These are phyloP conservation scores for Fusarium sp. DNA, from an alignment of 2,329 filamentous ascomycete species.

Conservation along the genomic window DNA sequence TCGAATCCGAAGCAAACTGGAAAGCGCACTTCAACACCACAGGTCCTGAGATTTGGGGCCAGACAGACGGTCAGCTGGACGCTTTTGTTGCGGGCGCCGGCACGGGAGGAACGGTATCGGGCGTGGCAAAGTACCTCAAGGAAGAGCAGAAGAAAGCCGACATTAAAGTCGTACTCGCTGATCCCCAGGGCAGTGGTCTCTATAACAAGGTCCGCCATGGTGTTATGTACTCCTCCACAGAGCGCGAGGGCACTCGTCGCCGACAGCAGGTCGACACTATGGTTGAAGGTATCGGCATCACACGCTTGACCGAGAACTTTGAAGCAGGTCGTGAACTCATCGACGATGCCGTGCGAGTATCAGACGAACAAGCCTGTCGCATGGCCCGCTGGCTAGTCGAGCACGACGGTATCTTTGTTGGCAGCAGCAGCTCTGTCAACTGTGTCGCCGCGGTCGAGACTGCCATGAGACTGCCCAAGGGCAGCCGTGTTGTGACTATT, in stretches of 20 bases:
- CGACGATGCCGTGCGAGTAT: constrained; percentile 90
- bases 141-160: constrained; percentile 68
- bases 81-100: constrained; percentile 95
- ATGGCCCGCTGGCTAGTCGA: constrained; percentile 99
- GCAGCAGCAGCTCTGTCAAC: constrained; percentile 96
- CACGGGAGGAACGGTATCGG: constrained; percentile 92
- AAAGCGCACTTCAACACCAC: constrained; percentile 84
- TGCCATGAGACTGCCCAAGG: constrained; percentile 71
- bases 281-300: constrained; percentile 96
- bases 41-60: constrained; percentile 87
- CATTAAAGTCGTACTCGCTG: constrained; percentile 83
- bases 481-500: constrained; percentile 81
- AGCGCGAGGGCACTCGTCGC: constrained; percentile 89
- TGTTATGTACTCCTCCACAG: constrained; percentile 93
- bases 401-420: constrained; percentile 93
- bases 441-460: constrained; percentile 82
- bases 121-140: constrained; percentile 87
- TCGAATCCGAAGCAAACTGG: constrained; percentile 92
- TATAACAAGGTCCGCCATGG: constrained; percentile 93
- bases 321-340: constrained; percentile 87
- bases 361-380: constrained; percentile 85
- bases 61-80: constrained; percentile 80
- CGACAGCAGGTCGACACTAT: constrained; percentile 94
- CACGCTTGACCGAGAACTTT: constrained; percentile 93
- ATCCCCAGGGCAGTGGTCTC: constrained; percentile 92